phyloP scores from a whole-genome alignment of 176 grass and related monocot genomes.

The Triticum urartu region DNA sequence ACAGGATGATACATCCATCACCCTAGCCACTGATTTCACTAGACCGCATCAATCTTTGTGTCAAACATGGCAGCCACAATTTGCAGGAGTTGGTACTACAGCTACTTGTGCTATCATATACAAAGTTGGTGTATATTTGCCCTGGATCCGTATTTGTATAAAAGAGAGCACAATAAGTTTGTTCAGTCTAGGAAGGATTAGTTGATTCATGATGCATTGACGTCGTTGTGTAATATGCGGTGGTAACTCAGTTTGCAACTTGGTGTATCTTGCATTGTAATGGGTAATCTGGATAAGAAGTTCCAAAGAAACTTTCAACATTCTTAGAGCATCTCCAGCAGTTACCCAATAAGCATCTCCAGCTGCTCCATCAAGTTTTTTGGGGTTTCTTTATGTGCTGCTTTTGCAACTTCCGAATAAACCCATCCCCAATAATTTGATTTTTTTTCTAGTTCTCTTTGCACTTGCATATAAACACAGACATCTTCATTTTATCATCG shows the following conservation, averaged over 20 bases:
- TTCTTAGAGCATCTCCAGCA: background rate
- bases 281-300: background rate
- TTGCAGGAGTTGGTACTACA: conserved; percentile 9
- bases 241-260: background rate
- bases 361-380: too few species aligned
- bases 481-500: too few species aligned
- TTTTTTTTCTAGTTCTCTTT: too few species aligned
- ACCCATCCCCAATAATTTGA: too few species aligned
- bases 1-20: conserved; percentile 12
- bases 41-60: conserved; percentile 28
- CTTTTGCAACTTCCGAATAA: too few species aligned
- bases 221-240: background rate
- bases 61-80: conserved; percentile 7
- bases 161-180: conserved; percentile 12
- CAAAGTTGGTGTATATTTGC: conserved; percentile 10
- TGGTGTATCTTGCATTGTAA: conserved; percentile 13
- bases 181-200: conserved; percentile 17
- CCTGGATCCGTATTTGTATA: conserved; percentile 22
- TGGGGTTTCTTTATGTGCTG: too few species aligned
- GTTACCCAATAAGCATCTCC: too few species aligned
- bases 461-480: too few species aligned
- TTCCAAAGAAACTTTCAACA: background rate
- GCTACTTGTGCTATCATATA: background rate
- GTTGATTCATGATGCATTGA: conserved; percentile 22
- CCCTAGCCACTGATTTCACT: conserved; percentile 9